Conservation (phyloP, 2,329 filamentous ascomycete genomes). For the Lanzia echinophila region DNA sequence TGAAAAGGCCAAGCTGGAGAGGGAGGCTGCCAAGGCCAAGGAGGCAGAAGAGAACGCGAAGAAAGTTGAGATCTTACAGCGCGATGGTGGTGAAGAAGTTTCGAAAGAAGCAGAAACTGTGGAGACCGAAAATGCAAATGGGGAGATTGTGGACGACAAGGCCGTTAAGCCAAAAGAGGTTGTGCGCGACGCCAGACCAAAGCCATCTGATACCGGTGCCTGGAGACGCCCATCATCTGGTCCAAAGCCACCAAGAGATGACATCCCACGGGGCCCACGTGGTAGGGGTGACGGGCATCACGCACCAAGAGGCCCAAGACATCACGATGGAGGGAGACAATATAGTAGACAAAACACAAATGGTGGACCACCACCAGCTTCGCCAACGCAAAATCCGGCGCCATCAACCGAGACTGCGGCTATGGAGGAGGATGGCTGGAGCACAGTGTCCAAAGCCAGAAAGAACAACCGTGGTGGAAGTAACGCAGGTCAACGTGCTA, state of each 20-base stretch:
- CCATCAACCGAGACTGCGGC: conserved; percentile 33
- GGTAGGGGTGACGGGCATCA: conserved; percentile 34
- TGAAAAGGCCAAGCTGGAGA: conserved; percentile 50
- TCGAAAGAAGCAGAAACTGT: conserved; percentile 27
- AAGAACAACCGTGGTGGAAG: conserved; percentile 31
- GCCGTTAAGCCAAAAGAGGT: conserved; percentile 40
- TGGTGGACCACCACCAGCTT: conserved; percentile 40
- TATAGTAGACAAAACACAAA: conserved; percentile 26
- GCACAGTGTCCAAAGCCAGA: conserved; percentile 43
- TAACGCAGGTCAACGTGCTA: conserved; percentile 26
- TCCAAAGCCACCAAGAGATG: conserved; percentile 33
- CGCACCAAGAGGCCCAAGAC: conserved; percentile 23
- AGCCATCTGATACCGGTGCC: conserved; percentile 51
- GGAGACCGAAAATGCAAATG: conserved; percentile 31
- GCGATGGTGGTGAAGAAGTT: conserved; percentile 27
- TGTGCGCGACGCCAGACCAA: conserved; percentile 44
- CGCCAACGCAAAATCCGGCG: conserved; percentile 33
- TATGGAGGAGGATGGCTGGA: conserved; percentile 57
- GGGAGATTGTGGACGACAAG: conserved; percentile 43
- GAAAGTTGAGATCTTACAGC: conserved; percentile 29
- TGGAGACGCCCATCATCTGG: conserved; percentile 50
- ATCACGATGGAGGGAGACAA: conserved; percentile 23
- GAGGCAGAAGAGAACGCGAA: conserved; percentile 34
- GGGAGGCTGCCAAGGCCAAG: conserved; percentile 43
- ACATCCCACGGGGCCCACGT: conserved; percentile 36